Base-by-base conservation (phyloP, 164 flowering plant genomes). In the Tetracentron sinense region DNA sequence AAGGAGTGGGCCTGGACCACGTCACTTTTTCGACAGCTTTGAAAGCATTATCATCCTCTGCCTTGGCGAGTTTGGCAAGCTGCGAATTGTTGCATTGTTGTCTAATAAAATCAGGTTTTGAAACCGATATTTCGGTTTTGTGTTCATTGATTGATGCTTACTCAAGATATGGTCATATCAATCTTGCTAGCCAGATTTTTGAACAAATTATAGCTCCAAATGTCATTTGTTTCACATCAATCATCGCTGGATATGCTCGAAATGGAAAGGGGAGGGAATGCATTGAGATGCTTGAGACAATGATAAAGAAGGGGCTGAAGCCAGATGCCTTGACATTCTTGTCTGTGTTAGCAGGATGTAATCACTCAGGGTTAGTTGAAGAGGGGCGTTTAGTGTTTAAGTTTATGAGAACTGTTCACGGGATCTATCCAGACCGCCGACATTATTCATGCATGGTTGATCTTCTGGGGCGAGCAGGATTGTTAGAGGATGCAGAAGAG, bases 391-490 rank as follows among this genome's bases (percentile, higher is more conserved):
- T 46, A 38, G 42, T 86, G 26, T 90, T 88, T 63, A 44, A 81
- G 35, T 74, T 75, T 10, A 83, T 88, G 95, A 72, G 50, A 60
- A 46, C 53, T 31, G 15, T 35, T 17, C 70, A 77, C 50, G 81
- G 79, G 28, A 67, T 86, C 30, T 7, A 27, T 15, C 90, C 90
- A 55, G 85, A 81, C 22, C 60, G 68, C 52, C 64, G 76, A 56
- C 97, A 86, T 66, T 83, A 71, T 70, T 83, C 95, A 28, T 85
- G 90, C 47, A 79, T 90, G 88, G 77, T 90, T 12, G 92, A 88
- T 78, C 83, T 88, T 54, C 74, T 88, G 1, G 83, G 95, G 16
- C 80, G 89, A 56, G 86, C 84, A 19, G 93, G 93, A 15, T 62
- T 80, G 54, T 60, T 90, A 11, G 74, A 79, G n/a, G 90, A 86